Conservation (phyloP, 1,139 yeast species). For the Hyphopichia pseudoburtonii region DNA sequence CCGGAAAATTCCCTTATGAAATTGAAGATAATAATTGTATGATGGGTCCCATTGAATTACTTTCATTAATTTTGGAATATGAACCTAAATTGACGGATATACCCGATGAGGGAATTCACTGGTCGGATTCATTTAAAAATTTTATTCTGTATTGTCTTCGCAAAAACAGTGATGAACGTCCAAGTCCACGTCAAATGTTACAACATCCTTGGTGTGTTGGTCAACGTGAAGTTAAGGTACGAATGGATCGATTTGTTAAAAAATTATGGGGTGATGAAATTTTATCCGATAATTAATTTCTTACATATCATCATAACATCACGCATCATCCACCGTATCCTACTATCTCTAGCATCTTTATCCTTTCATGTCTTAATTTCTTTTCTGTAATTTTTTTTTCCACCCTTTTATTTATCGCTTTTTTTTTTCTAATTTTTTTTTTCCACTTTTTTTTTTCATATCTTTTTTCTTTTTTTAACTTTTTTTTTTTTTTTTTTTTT, state of each 20-base stretch:
- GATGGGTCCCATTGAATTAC: conserved; percentile 78
- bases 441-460: too few species aligned
- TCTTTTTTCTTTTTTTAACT: background rate
- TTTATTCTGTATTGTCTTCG: conserved; percentile 79
- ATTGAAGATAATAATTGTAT: conserved; percentile 31
- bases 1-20: conserved; percentile 72
- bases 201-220: conserved; percentile 88
- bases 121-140: conserved; percentile 83
- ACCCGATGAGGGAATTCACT: conserved; percentile 69
- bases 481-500: too few species aligned
- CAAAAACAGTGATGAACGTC: conserved; percentile 76
- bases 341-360: background rate
- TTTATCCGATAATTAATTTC: too few species aligned
- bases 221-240: conserved; percentile 66
- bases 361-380: too few species aligned
- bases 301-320: too few species aligned
- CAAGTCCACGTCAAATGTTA: conserved; percentile 91
- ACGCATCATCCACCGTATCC: background rate
- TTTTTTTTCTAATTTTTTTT: background rate
- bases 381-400: conserved; percentile 1
- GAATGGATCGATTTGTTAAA: conserved; percentile 82
- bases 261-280: conserved; percentile 66
- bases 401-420: background rate
- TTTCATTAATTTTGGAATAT: conserved; percentile 77
- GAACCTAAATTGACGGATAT: conserved; percentile 79